phyloP scores from a whole-genome alignment of 352 stramenopile genomes.

The Aphanomyces cochlioides region DNA sequence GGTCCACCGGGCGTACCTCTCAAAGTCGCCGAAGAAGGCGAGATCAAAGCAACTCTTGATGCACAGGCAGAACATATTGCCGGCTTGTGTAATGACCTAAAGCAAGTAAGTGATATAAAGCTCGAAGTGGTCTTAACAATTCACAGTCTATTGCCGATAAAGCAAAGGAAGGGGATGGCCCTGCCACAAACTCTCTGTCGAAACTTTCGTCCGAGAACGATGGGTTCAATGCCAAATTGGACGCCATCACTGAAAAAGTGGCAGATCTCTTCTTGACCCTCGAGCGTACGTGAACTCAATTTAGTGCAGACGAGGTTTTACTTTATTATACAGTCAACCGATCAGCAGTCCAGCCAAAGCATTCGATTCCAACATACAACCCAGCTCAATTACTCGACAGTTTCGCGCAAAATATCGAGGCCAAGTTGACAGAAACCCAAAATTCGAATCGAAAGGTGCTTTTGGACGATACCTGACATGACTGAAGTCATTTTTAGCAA shows the following conservation, averaged over 20 bases:
- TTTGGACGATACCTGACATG: not conserved
- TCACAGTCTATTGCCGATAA: constrained; percentile 24
- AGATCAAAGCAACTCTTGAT: constrained; percentile 22
- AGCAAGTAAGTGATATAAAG: constrained; percentile 16
- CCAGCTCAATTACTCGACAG: constrained; percentile 28
- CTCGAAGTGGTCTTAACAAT: not conserved
- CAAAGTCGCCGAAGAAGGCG: constrained; percentile 7
- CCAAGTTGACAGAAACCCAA: constrained; percentile 26
- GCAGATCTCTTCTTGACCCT: constrained; percentile 28
- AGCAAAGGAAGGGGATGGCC: not conserved
- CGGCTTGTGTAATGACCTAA: constrained; percentile 23
- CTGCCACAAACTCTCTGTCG: not conserved
- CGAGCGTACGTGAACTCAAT: constrained; percentile 1
- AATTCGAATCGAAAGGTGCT: constrained; percentile 10
- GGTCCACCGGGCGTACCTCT: not conserved
- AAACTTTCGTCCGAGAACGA: constrained; percentile 16
- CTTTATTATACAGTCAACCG: constrained; percentile 15
- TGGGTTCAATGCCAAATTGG: constrained; percentile 24
- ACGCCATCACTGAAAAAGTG: constrained; percentile 30
- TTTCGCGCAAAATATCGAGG: constrained; percentile 30
- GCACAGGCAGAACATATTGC: constrained; percentile 28
- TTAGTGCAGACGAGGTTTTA: no score
- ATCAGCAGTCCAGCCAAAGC: constrained; percentile 3
- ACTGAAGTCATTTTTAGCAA: constrained; percentile 9
- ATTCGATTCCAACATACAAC: constrained; percentile 29